These are phyloP conservation scores for Ceratopteris richardii DNA, from an alignment of 75 land plant genomes.

Conservation along the genomic window DNA sequence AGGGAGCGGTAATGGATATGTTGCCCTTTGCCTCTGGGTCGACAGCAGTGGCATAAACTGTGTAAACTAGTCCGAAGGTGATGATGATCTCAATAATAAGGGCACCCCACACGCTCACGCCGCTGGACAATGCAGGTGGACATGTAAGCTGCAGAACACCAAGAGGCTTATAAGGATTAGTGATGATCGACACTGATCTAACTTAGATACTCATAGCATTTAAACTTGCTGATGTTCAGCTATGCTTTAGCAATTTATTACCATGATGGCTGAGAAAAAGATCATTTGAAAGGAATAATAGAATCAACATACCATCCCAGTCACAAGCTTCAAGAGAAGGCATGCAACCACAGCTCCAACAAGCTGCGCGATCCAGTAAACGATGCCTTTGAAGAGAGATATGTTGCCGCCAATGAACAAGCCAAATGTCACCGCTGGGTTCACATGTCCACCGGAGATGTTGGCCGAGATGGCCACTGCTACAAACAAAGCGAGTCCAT, in stretches of 20 bases:
- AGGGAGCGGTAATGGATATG: conserved; percentile 45
- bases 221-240: neutral
- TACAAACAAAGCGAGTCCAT: conserved; percentile 45
- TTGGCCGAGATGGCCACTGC: conserved; percentile 59
- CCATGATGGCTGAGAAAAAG: too few species aligned
- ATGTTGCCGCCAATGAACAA: conserved; percentile 66
- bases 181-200: too few species aligned
- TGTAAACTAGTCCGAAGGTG: conserved; percentile 63
- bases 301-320: too few species aligned
- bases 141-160: neutral
- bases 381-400: conserved; percentile 39
- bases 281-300: too few species aligned
- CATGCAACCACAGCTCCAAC: conserved; percentile 56
- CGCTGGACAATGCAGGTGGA: neutral
- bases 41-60: conserved; percentile 42
- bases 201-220: too few species aligned
- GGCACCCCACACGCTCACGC: neutral
- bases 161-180: too few species aligned
- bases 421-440: too few species aligned
- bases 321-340: conserved; percentile 37
- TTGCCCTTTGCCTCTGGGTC: conserved; percentile 27
- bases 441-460: conserved; percentile 84
- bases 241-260: neutral
- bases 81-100: conserved; percentile 23
- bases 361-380: conserved; percentile 85